Evolutionary conservation across 805 yeast species (phyloP), one percentile per base, ranked within the genome.

Genomic region (Wickerhamomyces kurtzmanii): DNA sequence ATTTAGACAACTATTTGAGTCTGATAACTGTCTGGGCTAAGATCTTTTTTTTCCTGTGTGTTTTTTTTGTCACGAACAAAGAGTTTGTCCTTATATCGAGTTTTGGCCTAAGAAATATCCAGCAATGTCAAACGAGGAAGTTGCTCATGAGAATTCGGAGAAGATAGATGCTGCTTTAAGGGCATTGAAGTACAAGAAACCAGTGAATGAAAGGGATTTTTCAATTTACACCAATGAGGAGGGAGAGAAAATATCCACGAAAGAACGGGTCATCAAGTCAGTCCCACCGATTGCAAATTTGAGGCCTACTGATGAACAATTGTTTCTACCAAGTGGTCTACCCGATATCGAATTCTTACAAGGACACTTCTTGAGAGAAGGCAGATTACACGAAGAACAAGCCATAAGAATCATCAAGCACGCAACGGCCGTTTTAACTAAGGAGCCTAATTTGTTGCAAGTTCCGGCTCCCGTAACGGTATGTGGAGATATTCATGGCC

Each of bases 401-500:
- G 84, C 83, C 1, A 42, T 76, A 24, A 61, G 60, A 24, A 87
- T 89, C 29, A 49, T 89, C 23, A 48, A 58, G 12, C 62, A 60
- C 52, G 93, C 93, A 7, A 75, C 86, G 1, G 61, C 59, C 14
- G 50, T 76, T 6, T 62, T 91, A 31, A 49, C 65, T 10, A 49
- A 55, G 21, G 97, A 89, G 46, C 93, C 95, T 5, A 89, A 82
- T 43, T 49, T 89, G 41, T 58, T 89, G 28, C 65, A 66, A 12
- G 80, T 91, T 2, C 87, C 86, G 3, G 93, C 96, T 1, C 98
- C 97, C 1, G 83, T 89, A 3, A 87, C 95, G 1, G 86, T 89
- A 3, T 86, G 96, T 58, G 98, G 98, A 31, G 97, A 89, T 55
- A 69, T 87, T n/a, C 97, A 89, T 54, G 98, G 98, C 12, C 97